phyloP scores from a whole-genome alignment of 768 basidiomycete species.

The Lactifluus piperatus region DNA sequence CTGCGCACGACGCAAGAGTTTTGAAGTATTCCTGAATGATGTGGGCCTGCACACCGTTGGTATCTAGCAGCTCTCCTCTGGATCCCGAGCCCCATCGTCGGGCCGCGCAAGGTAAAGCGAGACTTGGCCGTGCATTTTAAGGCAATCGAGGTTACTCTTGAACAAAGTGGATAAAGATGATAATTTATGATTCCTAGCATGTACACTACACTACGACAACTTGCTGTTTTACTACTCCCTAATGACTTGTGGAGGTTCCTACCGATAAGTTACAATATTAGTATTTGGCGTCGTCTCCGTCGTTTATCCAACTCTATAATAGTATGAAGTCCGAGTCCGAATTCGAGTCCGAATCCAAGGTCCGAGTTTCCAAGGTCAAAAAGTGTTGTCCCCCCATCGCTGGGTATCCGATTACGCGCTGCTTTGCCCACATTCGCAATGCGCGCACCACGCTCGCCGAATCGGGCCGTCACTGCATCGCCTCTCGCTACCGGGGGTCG shows the following conservation, averaged over 20 bases:
- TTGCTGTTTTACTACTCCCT: no score
- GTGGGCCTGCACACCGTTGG: constrained; percentile 2
- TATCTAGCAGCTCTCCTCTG: constrained; percentile 3
- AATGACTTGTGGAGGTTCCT: no score
- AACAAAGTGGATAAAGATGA: no score
- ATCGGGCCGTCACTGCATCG: not conserved
- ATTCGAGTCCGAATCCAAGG: not conserved
- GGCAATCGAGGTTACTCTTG: no score
- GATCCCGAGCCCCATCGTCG: constrained; percentile 17
- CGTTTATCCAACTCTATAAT: no score
- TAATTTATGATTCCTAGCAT: no score
- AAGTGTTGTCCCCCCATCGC: not conserved
- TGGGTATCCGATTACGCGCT: not conserved
- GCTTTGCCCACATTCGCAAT: not conserved
- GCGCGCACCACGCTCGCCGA: not conserved
- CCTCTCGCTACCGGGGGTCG: not conserved
- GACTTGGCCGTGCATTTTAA: no score
- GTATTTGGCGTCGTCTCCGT: no score
- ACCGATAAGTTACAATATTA: no score
- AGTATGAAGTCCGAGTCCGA: not conserved
- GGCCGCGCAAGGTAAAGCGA: no score
- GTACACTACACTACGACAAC: no score
- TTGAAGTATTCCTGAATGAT: constrained; percentile 27
- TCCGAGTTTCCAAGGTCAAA: no score
- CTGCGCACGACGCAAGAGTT: constrained; percentile 27